These are phyloP conservation scores for Zhuliangozyma blackwelliae DNA, from an alignment of 1,139 yeast genomes.

Conservation along the genomic window DNA sequence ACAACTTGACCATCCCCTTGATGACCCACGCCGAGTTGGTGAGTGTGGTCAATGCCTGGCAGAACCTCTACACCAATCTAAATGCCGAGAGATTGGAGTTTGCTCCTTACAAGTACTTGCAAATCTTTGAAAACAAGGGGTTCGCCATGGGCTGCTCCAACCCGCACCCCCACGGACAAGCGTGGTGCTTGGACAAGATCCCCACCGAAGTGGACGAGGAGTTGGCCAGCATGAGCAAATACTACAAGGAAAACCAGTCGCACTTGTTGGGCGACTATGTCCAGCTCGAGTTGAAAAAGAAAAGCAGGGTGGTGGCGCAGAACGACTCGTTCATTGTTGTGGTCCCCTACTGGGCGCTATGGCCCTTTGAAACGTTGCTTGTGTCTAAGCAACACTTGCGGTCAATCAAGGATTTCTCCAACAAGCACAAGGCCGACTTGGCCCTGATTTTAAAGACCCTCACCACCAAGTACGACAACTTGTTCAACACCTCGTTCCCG, in stretches of 20 bases:
- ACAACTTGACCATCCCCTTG: conserved; percentile 61
- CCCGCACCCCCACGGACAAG: conserved; percentile 80
- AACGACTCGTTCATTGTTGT: conserved; percentile 67
- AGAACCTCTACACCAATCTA: conserved; percentile 42
- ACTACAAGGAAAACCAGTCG: conserved; percentile 38
- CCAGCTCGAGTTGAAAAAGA: conserved; percentile 49
- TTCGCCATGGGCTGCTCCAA: conserved; percentile 81
- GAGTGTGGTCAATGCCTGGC: conserved; percentile 59
- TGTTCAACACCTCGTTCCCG: conserved; percentile 68
- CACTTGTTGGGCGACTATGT: conserved; percentile 66
- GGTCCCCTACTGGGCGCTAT: conserved; percentile 79
- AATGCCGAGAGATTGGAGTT: conserved; percentile 32
- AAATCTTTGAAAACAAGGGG: conserved; percentile 76
- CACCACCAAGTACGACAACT: conserved; percentile 67
- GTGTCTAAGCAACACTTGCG: conserved; percentile 52
- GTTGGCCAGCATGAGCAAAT: conserved; percentile 46
- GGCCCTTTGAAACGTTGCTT: conserved; percentile 76
- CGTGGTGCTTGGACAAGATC: conserved; percentile 66
- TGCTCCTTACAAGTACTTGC: conserved; percentile 54
- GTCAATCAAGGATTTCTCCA: conserved; percentile 48
- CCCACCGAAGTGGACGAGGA: conserved; percentile 71
- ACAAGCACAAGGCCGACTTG: conserved; percentile 49
- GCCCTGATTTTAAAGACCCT: conserved; percentile 52
- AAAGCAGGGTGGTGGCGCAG: conserved; percentile 50
- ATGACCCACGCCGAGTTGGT: conserved; percentile 46